Percentiles rank a stretch among this genome's conserved stretches.
Conservation (phyloP, 371 early-diverging fungal species). For the Mucor circinelloides region DNA sequence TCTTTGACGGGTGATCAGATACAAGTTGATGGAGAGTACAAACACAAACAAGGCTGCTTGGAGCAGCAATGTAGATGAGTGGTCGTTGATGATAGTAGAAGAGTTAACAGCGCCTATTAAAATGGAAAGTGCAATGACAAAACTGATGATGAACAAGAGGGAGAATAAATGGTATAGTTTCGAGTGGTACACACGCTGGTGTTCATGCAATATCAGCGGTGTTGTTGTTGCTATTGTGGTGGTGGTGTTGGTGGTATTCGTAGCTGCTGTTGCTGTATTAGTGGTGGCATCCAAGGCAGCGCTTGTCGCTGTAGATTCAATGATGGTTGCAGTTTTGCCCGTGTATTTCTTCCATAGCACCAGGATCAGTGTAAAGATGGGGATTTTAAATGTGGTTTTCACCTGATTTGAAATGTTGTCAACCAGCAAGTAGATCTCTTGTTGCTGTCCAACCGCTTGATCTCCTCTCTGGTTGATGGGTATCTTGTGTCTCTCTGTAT, state of each 20-base stretch:
- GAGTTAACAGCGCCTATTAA: constrained; percentile 35
- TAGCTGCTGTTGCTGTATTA: background rate
- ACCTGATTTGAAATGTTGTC: constrained; percentile 47
- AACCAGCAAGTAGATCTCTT: constrained; percentile 49
- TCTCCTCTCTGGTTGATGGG: constrained; percentile 45
- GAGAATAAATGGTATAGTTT: constrained; percentile 44
- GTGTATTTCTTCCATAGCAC: constrained; percentile 28
- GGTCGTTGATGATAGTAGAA: background rate
- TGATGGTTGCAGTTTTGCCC: background rate
- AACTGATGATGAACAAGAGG: constrained; percentile 30
- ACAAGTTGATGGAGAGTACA: constrained; percentile 56
- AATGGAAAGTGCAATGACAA: constrained; percentile 33
- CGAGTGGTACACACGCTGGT: constrained; percentile 40
- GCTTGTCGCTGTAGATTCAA: background rate
- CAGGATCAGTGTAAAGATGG: constrained; percentile 31
- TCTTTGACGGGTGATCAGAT: constrained; percentile 53
- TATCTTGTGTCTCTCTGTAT: constrained; percentile 50
- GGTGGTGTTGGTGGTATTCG: background rate
- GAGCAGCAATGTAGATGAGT: constrained; percentile 31
- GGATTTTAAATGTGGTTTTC: constrained; percentile 40
- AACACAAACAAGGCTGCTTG: constrained; percentile 57
- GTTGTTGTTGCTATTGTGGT: constrained; percentile 21
- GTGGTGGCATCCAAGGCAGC: background rate
- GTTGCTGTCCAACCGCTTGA: constrained; percentile 44
- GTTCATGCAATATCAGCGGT: constrained; percentile 33